These are phyloP conservation scores for Iberis pinnata DNA, from an alignment of 345 rosid genomes.

Conservation along the genomic window DNA sequence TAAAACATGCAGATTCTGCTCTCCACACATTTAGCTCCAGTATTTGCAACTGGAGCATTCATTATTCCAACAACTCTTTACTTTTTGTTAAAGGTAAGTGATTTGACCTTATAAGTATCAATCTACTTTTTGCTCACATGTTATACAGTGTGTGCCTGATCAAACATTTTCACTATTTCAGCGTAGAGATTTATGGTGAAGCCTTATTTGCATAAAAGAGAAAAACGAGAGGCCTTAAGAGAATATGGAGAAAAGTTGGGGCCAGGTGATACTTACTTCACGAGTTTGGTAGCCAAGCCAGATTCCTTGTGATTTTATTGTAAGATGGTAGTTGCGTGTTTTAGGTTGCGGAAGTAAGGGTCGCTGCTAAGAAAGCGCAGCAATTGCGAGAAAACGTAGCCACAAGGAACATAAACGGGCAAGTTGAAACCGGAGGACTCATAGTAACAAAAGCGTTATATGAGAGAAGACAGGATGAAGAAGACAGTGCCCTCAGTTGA, in stretches of 20 bases:
- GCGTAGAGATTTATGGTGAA: constrained; percentile 71
- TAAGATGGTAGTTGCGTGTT: no score
- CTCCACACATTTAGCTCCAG: constrained; percentile 46
- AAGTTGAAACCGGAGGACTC: constrained; percentile 62
- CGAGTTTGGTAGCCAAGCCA: background rate
- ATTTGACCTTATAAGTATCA: constrained; percentile 4
- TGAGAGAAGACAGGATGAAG: constrained; percentile 47
- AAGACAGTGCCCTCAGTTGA: constrained; percentile 65
- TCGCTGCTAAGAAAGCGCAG: constrained; percentile 75
- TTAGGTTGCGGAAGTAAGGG: constrained; percentile 75
- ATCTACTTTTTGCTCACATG: constrained; percentile 2
- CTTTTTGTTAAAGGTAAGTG: constrained; percentile 77
- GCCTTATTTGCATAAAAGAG: constrained; percentile 65
- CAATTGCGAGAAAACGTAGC: constrained; percentile 69
- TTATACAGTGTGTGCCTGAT: constrained; percentile 4
- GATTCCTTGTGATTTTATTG: background rate
- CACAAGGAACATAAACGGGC: constrained; percentile 64
- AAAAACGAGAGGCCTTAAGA: constrained; percentile 63
- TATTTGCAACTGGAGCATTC: constrained; percentile 76
- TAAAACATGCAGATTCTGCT: constrained; percentile 69
- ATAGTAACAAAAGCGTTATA: constrained; percentile 67
- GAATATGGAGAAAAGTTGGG: constrained; percentile 56
- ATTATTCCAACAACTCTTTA: constrained; percentile 72
- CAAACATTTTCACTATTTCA: background rate
- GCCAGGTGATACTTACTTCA: constrained; percentile 47